phyloP scores from a whole-genome alignment of 345 rosid species.

The Gossypium mustelinum region DNA sequence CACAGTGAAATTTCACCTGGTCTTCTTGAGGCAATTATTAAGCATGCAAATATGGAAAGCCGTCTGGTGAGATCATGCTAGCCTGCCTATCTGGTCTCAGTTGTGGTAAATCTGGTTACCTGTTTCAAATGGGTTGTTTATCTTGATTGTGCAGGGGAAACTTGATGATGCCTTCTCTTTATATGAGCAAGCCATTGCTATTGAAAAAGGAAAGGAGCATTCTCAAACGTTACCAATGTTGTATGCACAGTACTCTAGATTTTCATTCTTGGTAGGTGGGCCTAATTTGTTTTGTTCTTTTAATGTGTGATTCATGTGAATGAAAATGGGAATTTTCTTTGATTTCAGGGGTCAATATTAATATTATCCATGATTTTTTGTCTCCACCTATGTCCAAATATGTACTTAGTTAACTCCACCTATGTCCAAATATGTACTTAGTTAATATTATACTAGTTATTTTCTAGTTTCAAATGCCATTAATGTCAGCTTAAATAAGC shows the following conservation, averaged over 20 bases:
- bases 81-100: constrained; percentile 15
- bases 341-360: neutral
- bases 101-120: neutral
- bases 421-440: neutral
- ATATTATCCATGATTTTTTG: neutral
- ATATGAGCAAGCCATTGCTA: constrained; percentile 86
- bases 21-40: constrained; percentile 84
- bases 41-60: constrained; percentile 94
- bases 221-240: constrained; percentile 67
- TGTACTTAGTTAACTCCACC: neutral
- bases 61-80: constrained; percentile 51
- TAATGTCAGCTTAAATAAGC: neutral
- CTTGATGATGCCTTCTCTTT: constrained; percentile 66
- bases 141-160: constrained; percentile 54
- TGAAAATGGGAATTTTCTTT: neutral
- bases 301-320: neutral
- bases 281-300: neutral
- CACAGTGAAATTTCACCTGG: constrained; percentile 89
- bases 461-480: neutral
- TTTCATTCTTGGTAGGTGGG: constrained; percentile 61
- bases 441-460: neutral
- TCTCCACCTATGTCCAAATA: neutral
- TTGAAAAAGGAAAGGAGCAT: constrained; percentile 92
- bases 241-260: constrained; percentile 83
- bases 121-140: constrained; percentile 19